Evolutionary conservation across 2,329 filamentous ascomycete genomes (phyloP).

Genomic region (Stachybotrys echinatus): DNA sequence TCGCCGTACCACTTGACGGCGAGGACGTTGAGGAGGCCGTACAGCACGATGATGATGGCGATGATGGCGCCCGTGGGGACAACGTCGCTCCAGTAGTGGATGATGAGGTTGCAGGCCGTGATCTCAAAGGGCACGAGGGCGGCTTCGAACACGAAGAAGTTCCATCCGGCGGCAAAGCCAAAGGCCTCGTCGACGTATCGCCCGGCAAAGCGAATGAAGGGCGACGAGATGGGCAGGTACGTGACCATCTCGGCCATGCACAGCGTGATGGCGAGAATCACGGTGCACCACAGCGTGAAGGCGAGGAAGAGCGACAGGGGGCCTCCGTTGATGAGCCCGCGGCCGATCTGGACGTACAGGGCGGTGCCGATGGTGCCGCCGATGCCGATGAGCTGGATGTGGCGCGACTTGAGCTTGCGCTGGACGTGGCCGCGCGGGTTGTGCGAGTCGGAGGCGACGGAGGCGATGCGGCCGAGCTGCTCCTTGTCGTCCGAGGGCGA

Average conservation of each 20-base stretch:
- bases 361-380: conserved; percentile 61
- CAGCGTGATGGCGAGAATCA: conserved; percentile 55
- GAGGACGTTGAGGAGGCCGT: conserved; percentile 60
- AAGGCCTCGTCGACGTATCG: conserved; percentile 72
- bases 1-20: conserved; percentile 73
- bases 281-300: conserved; percentile 56
- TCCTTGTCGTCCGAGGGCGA: conserved; percentile 1
- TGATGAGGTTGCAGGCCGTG: conserved; percentile 57
- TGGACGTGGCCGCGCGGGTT: conserved; percentile 28
- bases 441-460: conserved; percentile 11
- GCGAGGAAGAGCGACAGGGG: conserved; percentile 54
- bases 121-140: conserved; percentile 64
- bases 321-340: conserved; percentile 52
- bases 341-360: conserved; percentile 53
- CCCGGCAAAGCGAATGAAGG: conserved; percentile 73
- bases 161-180: conserved; percentile 68
- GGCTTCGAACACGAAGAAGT: conserved; percentile 68
- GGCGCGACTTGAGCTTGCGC: conserved; percentile 47
- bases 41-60: conserved; percentile 41
- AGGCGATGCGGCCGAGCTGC: conserved; percentile 1
- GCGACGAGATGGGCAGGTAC: conserved; percentile 69
- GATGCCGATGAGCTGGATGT: conserved; percentile 57
- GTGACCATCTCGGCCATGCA: conserved; percentile 73
- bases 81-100: conserved; percentile 57
- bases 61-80: conserved; percentile 58